phyloP scores from a whole-genome alignment of 768 basidiomycete species.

The Jaapia argillacea region DNA sequence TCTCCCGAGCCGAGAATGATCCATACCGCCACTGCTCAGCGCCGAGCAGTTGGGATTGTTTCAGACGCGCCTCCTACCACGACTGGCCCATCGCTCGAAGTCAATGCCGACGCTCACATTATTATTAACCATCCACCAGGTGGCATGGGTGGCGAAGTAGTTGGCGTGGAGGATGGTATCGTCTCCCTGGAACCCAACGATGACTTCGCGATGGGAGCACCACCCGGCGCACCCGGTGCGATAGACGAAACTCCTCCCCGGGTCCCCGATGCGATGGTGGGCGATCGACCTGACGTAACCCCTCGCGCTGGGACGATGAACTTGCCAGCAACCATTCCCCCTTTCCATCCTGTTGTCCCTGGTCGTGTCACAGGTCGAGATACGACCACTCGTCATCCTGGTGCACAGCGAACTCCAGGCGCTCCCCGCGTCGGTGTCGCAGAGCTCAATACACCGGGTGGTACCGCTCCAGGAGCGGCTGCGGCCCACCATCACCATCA shows the following conservation, averaged over 20 bases:
- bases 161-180: conserved; percentile 65
- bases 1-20: conserved; percentile 20
- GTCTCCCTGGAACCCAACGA: conserved; percentile 76
- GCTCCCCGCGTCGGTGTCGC: not conserved
- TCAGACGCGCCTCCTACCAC: conserved; percentile 22
- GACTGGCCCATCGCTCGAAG: conserved; percentile 24
- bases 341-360: not conserved
- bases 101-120: conserved; percentile 39
- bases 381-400: not conserved
- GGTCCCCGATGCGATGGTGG: not conserved
- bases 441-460: not conserved
- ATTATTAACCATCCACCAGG: conserved; percentile 40
- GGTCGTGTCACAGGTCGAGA: not conserved
- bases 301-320: conserved; percentile 53
- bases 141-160: conserved; percentile 30
- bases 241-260: conserved; percentile 21
- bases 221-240: conserved; percentile 85
- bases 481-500: conserved; percentile 22
- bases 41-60: conserved; percentile 39
- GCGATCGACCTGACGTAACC: conserved; percentile 35
- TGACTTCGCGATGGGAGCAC: conserved; percentile 84
- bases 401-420: not conserved
- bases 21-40: conserved; percentile 20
- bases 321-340: conserved; percentile 27
- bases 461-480: not conserved